Evolutionary conservation across 345 rosid species (phyloP).

Genomic region (Pistacia vera): DNA sequence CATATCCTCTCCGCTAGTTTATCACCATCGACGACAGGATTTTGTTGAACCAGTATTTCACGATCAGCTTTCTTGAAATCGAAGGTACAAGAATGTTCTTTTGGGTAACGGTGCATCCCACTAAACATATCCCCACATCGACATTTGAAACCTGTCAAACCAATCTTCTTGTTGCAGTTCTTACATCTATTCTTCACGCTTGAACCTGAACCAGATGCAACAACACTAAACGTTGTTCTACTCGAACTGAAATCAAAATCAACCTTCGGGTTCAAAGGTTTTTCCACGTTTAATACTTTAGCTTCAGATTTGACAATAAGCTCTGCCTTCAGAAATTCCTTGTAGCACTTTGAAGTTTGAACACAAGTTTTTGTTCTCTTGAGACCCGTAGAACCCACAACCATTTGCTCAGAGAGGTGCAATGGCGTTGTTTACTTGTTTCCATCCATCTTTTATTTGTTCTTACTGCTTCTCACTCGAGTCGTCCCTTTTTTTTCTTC

Average conservation of each 20-base stretch:
- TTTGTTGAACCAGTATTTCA: conserved; percentile 18
- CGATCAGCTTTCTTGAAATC: conserved; percentile 29
- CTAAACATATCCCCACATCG: conserved; percentile 36
- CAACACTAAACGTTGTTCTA: neutral
- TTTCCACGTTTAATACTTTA: neutral
- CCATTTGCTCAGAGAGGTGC: conserved; percentile 23
- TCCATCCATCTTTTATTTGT: conserved; percentile 19
- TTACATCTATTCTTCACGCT: conserved; percentile 22
- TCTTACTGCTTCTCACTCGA: neutral
- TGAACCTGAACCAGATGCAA: neutral
- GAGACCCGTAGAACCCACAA: conserved; percentile 32
- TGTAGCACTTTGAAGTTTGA: conserved; percentile 44
- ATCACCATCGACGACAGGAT: conserved; percentile 25
- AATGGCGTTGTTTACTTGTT: neutral
- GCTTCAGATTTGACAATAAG: neutral
- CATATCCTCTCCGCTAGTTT: conserved; percentile 10
- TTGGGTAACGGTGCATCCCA: conserved; percentile 22
- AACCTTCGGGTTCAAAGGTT: neutral
- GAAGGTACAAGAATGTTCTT: conserved; percentile 24
- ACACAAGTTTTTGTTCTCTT: conserved; percentile 25
- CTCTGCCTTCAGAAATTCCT: conserved; percentile 17
- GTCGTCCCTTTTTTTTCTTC: neutral
- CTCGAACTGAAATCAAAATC: neutral
- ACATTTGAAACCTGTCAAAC: conserved; percentile 39
- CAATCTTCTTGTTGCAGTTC: conserved; percentile 43